Evolutionary conservation across 2,329 filamentous ascomycete species (phyloP).

Genomic region (Epicoccum nigrum): DNA sequence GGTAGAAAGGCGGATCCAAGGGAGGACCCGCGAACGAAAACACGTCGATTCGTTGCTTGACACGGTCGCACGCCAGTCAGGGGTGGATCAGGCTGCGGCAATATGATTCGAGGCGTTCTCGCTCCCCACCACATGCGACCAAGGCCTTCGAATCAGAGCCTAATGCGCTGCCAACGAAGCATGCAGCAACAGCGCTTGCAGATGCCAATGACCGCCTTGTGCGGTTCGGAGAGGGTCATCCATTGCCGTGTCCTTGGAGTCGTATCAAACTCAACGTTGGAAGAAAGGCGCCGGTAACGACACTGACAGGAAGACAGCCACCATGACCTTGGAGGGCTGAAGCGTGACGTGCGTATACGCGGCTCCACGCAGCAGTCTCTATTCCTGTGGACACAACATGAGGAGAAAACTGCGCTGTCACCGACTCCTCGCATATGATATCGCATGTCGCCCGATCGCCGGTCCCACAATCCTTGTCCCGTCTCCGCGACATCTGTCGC

Average conservation of each 20-base stretch:
- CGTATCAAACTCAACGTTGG: slow-evolving; percentile 23
- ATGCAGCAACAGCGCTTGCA: slow-evolving; percentile 41
- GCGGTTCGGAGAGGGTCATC: slow-evolving; percentile 18
- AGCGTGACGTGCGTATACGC: slow-evolving; percentile 23
- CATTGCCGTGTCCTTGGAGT: slow-evolving; percentile 39
- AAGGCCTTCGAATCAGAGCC: slow-evolving; percentile 33
- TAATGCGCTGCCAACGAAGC: slow-evolving; percentile 47
- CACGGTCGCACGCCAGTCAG: slow-evolving; percentile 27
- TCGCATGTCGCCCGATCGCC: slow-evolving; percentile 29
- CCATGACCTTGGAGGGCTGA: slow-evolving; percentile 21
- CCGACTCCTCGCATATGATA: slow-evolving; percentile 36
- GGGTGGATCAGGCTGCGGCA: slow-evolving; percentile 25
- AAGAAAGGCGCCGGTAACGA: slow-evolving; percentile 30
- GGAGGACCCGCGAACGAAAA: slow-evolving; percentile 38
- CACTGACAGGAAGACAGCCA: slow-evolving; percentile 16
- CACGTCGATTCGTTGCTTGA: slow-evolving; percentile 39
- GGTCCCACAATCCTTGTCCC: slow-evolving; percentile 27
- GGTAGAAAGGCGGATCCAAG: slow-evolving; percentile 29
- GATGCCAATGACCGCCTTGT: slow-evolving; percentile 36
- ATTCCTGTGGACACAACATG: slow-evolving; percentile 3
- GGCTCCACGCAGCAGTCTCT: slow-evolving; percentile 18
- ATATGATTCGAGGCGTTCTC: slow-evolving; percentile 36
- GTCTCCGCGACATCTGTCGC: slow-evolving; percentile 15
- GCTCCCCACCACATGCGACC: slow-evolving; percentile 30
- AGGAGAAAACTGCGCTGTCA: slow-evolving; percentile 26